Conservation (phyloP, 148 eudicot genomes). For the Vaccinium macrocarpon region DNA sequence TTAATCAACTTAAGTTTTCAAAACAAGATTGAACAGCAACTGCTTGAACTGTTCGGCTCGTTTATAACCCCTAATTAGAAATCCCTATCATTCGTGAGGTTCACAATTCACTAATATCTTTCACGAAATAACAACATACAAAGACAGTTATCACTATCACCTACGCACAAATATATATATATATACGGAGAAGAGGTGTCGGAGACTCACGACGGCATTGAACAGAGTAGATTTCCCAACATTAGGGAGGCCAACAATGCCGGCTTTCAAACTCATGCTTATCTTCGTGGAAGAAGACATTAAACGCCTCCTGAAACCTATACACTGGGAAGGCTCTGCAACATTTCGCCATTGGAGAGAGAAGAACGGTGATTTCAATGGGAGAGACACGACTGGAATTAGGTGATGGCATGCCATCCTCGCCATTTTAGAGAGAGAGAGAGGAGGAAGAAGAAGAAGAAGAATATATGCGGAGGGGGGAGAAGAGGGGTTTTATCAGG, state of each 20-base stretch:
- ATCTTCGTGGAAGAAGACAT: constrained; percentile 50
- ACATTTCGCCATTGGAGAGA: constrained; percentile 19
- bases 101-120: background rate
- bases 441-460: background rate
- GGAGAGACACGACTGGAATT: constrained; percentile 43
- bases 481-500: background rate
- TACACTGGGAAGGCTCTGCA: constrained; percentile 17
- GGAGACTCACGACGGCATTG: constrained; percentile 82
- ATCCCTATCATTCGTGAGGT: no score
- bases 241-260: constrained; percentile 96
- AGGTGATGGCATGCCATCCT: constrained; percentile 58
- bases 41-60: background rate
- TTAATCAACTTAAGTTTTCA: no score
- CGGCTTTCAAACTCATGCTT: constrained; percentile 90
- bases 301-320: constrained; percentile 33
- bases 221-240: constrained; percentile 99
- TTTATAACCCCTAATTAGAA: no score
- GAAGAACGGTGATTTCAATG: constrained; percentile 48
- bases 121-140: background rate
- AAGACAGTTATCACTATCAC: background rate
- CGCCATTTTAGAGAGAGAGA: constrained; percentile 47
- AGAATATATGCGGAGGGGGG: background rate
- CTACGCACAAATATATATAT: background rate
- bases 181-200: background rate
- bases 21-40: no score